Conservation (phyloP, 306 rosid species). For the Fragaria iinumae region DNA sequence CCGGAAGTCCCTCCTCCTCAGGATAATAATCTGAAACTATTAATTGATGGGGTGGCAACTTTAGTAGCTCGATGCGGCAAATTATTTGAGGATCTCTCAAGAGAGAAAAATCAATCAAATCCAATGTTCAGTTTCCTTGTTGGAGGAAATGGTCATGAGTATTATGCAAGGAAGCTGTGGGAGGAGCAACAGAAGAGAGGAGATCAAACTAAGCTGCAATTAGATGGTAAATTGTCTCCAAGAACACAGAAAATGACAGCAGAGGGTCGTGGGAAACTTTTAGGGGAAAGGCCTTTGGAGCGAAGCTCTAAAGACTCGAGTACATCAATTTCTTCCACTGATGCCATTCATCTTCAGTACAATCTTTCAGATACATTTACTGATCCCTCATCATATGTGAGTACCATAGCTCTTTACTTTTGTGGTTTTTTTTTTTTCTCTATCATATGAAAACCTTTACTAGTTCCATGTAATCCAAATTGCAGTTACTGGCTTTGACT, state of each 20-base stretch:
- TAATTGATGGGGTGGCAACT: constrained; percentile 92
- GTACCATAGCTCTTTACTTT: constrained; percentile 29
- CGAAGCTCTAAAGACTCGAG: constrained; percentile 53
- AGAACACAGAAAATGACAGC: constrained; percentile 65
- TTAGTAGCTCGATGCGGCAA: constrained; percentile 95
- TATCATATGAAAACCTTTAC: not conserved
- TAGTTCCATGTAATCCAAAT: not conserved
- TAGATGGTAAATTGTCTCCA: constrained; percentile 53
- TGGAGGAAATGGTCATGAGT: constrained; percentile 88
- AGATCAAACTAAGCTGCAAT: constrained; percentile 49
- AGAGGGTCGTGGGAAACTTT: constrained; percentile 75
- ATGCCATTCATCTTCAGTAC: constrained; percentile 65
- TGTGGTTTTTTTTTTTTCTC: not conserved
- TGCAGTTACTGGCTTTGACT: constrained; percentile 14
- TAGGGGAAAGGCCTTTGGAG: constrained; percentile 87
- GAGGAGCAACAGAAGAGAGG: constrained; percentile 68
- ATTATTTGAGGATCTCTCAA: constrained; percentile 89
- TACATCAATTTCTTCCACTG: constrained; percentile 50
- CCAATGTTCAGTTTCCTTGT: constrained; percentile 81
- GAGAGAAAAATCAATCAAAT: constrained; percentile 81
- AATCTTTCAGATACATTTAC: constrained; percentile 91
- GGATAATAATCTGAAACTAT: constrained; percentile 69
- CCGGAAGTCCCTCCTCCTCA: constrained; percentile 71
- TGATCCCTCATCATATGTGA: constrained; percentile 63
- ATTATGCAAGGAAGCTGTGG: constrained; percentile 92